Evolutionary conservation across 306 rosid genomes (phyloP).

Genomic region (Herpetospermum pedunculosum): DNA sequence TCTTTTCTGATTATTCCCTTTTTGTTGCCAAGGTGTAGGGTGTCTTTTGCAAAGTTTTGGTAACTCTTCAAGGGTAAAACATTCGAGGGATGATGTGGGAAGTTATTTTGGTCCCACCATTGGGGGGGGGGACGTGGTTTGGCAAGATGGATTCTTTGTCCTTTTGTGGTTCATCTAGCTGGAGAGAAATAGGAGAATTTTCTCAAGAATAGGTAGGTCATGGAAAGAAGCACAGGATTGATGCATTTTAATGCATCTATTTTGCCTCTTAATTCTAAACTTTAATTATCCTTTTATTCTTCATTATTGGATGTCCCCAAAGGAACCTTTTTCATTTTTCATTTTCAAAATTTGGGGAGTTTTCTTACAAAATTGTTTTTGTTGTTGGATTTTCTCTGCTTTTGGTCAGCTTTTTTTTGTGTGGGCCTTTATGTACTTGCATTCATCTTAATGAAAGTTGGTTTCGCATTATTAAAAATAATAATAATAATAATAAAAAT

Average conservation of each 20-base stretch:
- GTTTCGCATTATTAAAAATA: neutral
- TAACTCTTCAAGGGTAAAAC: neutral
- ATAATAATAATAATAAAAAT: neutral
- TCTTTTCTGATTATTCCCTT: neutral
- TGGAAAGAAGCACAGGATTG: neutral
- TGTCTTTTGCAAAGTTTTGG: neutral
- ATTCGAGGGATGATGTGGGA: neutral
- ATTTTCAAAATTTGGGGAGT: neutral
- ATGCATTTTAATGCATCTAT: neutral
- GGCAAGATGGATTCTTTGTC: neutral
- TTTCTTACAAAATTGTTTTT: neutral
- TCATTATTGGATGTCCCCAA: neutral
- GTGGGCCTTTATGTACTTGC: neutral
- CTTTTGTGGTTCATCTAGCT: neutral
- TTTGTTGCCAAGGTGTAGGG: neutral
- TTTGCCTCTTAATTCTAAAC: neutral
- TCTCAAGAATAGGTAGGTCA: neutral
- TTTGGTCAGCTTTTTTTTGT: neutral
- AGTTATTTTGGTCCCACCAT: neutral
- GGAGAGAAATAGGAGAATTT: neutral
- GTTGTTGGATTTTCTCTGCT: neutral
- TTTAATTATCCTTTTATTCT: neutral
- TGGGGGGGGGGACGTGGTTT: neutral
- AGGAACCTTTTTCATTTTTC: neutral
- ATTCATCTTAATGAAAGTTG: no score